Evolutionary conservation across 2,329 filamentous ascomycete genomes (phyloP).

Genomic region (Curvularia verruculosa): DNA sequence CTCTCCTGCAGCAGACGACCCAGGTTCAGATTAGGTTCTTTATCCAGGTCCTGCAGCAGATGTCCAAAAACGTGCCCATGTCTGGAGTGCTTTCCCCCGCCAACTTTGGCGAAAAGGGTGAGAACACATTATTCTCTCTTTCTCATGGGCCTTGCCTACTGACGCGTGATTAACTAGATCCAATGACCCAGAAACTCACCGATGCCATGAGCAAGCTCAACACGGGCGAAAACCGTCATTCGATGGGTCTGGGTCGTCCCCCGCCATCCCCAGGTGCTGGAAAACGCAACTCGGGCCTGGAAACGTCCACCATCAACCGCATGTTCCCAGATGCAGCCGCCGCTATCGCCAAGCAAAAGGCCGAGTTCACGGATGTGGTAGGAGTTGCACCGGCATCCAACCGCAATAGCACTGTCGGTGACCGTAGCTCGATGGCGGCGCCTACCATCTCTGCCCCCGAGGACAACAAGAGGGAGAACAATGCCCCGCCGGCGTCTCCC

Average conservation of each 20-base stretch:
- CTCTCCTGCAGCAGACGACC: conserved; percentile 94
- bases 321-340: conserved; percentile 99
- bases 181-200: conserved; percentile 93
- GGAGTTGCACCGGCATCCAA: conserved; percentile 89
- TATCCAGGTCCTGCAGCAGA: conserved; percentile 97
- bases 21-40: conserved; percentile 99
- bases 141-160: conserved; percentile 10
- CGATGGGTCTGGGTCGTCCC: conserved; percentile 72
- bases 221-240: conserved; percentile 85
- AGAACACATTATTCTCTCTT: conserved; percentile 24
- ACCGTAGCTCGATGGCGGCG: conserved; percentile 74
- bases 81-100: conserved; percentile 92
- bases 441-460: conserved; percentile 75
- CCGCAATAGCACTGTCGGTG: conserved; percentile 84
- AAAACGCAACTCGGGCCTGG: conserved; percentile 94
- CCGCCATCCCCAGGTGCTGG: conserved; percentile 70
- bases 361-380: conserved; percentile 94
- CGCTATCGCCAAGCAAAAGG: conserved; percentile 98
- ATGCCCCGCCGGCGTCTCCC: conserved; percentile 72
- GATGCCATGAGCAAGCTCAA: conserved; percentile 97
- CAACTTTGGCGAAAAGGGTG: conserved; percentile 92
- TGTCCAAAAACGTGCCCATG: conserved; percentile 98
- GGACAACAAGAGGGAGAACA: conserved; percentile 66
- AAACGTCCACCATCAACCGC: conserved; percentile 90
- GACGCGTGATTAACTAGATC: conserved; percentile 69